Evolutionary conservation across 2,329 filamentous ascomycete species (phyloP), one percentile per base, ranked within the genome.

Genomic region (Lasiodiplodia sp.): DNA sequence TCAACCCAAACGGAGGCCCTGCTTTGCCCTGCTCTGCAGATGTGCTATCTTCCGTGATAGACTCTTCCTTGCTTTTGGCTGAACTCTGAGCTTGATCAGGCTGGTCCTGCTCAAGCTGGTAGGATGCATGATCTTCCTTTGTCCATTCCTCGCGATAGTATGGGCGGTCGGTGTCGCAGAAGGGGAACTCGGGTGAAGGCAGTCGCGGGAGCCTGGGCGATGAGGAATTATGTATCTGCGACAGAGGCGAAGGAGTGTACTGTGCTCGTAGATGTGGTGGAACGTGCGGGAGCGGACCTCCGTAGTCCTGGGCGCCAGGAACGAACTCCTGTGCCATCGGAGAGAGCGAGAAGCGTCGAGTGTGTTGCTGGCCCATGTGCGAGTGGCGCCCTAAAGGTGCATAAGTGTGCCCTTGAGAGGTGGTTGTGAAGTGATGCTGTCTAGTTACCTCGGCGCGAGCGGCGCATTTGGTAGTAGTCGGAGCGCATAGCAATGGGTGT

Each of bases 71-170:
- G 4, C 18, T 31, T 25, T 55, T 12, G 10, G 52, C 25, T 55
- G 52, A 23, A 14, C 16, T 7, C 23, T 28, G 25, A 8, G 8
- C 6, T 28, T 11, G 8, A 16, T 38, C 53, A 10, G 14, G 10
- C 7, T 11, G 28, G 31, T 57, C 21, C 18, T 21, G 5, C 28
- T 57, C 53, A 6, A 14, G n/a, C 18, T 44, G 11, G 18, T 37
- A 8, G 34, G 18, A n/a, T 10, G 16, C 55, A 25, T 8, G 55
- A n/a, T 57, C 55, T 21, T 8, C 28, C 28, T 37, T n/a, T 5
- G 57, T 62, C 57, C 57, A 62, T 12, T 62, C 38, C 1, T 62
- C 40, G 14, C 40, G 38, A 25, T 62, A 62, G 57, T 49, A 62
- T 1, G 57, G 57, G 18, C 57, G 57, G 10, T n/a, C 25, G 7